Evolutionary conservation across 345 rosid genomes (phyloP), one percentile per base, ranked within the genome.

Genomic region (Euphorbia lathyris): DNA sequence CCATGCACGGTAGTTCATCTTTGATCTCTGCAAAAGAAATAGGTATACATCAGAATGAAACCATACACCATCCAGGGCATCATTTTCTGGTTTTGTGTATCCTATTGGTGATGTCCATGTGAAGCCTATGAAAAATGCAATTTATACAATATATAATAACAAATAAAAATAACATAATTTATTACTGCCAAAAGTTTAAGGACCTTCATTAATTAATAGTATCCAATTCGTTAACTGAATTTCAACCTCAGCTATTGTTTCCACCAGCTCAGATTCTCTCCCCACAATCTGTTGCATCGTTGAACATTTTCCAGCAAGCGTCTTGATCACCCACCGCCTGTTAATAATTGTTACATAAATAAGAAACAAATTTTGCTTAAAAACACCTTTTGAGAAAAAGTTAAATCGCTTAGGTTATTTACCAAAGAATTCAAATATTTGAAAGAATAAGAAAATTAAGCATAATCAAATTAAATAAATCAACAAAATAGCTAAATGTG

Each of bases 1-100:
- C 98, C 99, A 95, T 61, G 98, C 99, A 61, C 96, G 92, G 34
- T 90, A 95, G 66, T 95, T 95, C 99, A 95, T 92, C 80, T 95
- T 92, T 77, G 89, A 92, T 77, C 88, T 86, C 99, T 95, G 89
- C 72, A 80, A 76, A 64, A 61, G 23, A 73, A 45, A 45, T 45
- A 16, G 19, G 47, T 20, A 40, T 17, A 20, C 65, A 59, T 56
- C 29, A 79, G 47, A 68, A 34, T 32, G 66, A 51, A 36, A 38
- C 26, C 5, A 63, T 57, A 63, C 3, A 63, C 7, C 42, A 55
- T 47, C 34, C 32, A 32, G 9, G 19, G 34, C 53, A 43, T 14
- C 3, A 36, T 40, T 6, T 40, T 40, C 45, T 6, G 16, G 12
- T 45, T 19, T 63, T 50, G 42, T 36, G 14, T 11, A 34, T 11